Evolutionary conservation across 768 basidiomycete species (phyloP).

Genomic region (Artomyces pyxidatus): DNA sequence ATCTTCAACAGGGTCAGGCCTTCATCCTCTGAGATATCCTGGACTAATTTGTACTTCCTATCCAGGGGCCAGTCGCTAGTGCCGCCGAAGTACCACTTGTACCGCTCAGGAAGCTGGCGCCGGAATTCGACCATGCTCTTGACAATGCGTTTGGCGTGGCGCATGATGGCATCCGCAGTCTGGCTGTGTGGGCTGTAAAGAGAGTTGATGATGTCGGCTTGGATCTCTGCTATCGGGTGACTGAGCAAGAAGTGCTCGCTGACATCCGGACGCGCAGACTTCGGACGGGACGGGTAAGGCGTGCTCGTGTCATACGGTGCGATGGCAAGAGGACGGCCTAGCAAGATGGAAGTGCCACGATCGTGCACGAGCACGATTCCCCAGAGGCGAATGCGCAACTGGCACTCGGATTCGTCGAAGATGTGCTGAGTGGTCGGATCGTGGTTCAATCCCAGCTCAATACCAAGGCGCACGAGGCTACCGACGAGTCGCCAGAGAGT

Average conservation of each 20-base stretch:
- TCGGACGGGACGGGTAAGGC: conserved; percentile 51
- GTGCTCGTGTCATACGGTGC: conserved; percentile 79
- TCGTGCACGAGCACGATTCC: conserved; percentile 80
- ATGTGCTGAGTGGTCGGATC: conserved; percentile 63
- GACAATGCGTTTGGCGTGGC: conserved; percentile 71
- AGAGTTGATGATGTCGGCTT: conserved; percentile 84
- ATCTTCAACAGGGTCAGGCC: conserved; percentile 79
- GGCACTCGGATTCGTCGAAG: conserved; percentile 72
- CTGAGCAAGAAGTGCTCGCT: conserved; percentile 78
- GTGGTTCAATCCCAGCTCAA: conserved; percentile 82
- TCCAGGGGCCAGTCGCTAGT: conserved; percentile 70
- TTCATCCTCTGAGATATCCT: conserved; percentile 70
- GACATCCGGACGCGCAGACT: conserved; percentile 39
- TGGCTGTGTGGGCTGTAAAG: conserved; percentile 73
- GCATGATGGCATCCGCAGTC: conserved; percentile 60
- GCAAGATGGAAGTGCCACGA: conserved; percentile 79
- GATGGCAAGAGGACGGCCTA: conserved; percentile 80
- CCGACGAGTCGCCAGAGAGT: conserved; percentile 85
- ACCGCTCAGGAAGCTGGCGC: conserved; percentile 59
- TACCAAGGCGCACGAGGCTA: conserved; percentile 70
- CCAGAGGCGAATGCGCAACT: conserved; percentile 78
- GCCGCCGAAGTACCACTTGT: conserved; percentile 70
- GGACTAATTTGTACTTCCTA: conserved; percentile 55
- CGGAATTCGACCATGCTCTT: conserved; percentile 69
- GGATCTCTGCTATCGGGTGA: conserved; percentile 71